Conservation (phyloP, 306 rosid species). For the Rosa rugosa region DNA sequence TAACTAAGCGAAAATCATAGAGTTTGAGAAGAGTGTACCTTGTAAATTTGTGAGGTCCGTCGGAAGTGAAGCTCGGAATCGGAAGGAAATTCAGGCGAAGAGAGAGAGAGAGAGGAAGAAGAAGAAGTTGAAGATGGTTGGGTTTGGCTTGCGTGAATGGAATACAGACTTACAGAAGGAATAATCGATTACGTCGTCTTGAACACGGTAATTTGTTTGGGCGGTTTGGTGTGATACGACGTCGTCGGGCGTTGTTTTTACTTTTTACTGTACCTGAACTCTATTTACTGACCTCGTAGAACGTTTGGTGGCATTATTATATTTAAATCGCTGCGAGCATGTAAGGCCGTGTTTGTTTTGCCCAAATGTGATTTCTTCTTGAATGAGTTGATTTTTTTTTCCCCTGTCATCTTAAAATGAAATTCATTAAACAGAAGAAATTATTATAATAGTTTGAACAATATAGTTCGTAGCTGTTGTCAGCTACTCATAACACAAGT, state of each 20-base stretch:
- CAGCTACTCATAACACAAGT: too few relatives aligned
- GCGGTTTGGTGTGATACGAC: not conserved
- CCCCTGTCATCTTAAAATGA: too few relatives aligned
- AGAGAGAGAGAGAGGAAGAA: not conserved
- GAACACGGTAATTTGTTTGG: not conserved
- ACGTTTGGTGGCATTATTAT: not conserved
- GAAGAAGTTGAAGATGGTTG: not conserved
- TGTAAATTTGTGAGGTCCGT: not conserved
- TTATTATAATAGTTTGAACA: too few relatives aligned
- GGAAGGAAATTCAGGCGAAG: not conserved
- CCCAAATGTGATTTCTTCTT: too few relatives aligned
- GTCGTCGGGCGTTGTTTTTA: not conserved
- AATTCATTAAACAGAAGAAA: too few relatives aligned
- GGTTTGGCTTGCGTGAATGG: not conserved
- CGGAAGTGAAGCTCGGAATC: conserved; percentile 1
- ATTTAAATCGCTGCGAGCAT: not conserved
- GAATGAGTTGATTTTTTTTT: too few relatives aligned
- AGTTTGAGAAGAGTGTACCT: not conserved
- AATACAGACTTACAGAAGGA: not conserved
- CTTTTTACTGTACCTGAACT: not conserved
- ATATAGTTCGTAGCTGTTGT: too few relatives aligned
- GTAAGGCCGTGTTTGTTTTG: not conserved
- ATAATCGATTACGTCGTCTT: not conserved
- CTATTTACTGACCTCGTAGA: not conserved
- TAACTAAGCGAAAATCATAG: not conserved